Evolutionary conservation across 768 basidiomycete genomes (phyloP).

Genomic region (Termitomyces sp.): DNA sequence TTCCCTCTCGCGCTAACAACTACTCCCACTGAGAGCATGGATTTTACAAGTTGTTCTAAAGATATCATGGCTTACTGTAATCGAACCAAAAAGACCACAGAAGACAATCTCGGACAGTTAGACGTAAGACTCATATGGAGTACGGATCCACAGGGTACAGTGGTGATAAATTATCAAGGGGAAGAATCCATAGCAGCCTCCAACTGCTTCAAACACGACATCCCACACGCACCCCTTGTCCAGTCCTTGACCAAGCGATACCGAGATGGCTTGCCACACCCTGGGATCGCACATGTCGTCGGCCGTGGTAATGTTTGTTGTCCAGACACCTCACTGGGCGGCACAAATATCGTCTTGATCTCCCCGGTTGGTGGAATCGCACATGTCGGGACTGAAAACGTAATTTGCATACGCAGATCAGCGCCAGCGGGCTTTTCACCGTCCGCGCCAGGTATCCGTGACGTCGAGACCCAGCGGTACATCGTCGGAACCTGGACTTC

Average conservation of each 20-base stretch:
- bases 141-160: background rate
- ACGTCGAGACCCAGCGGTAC: constrained; percentile 71
- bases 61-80: no score
- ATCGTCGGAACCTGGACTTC: constrained; percentile 38
- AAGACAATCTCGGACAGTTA: no score
- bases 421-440: background rate
- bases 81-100: no score
- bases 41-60: no score
- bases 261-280: constrained; percentile 50
- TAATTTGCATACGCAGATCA: constrained; percentile 31
- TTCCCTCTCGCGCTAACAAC: no score
- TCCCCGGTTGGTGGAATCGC: constrained; percentile 2
- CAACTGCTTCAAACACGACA: constrained; percentile 55
- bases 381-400: constrained; percentile 47
- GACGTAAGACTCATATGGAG: background rate
- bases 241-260: constrained; percentile 64
- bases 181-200: constrained; percentile 22
- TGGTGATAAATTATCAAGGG: background rate
- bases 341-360: background rate
- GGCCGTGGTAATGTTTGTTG: constrained; percentile 5
- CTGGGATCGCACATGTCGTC: constrained; percentile 47
- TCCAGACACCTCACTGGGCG: background rate
- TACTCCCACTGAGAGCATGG: no score
- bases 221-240: constrained; percentile 60
- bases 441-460: constrained; percentile 21